These are phyloP conservation scores for Chaetothyriales sp. DNA, from an alignment of 2,329 filamentous ascomycete genomes.

Conservation along the genomic window DNA sequence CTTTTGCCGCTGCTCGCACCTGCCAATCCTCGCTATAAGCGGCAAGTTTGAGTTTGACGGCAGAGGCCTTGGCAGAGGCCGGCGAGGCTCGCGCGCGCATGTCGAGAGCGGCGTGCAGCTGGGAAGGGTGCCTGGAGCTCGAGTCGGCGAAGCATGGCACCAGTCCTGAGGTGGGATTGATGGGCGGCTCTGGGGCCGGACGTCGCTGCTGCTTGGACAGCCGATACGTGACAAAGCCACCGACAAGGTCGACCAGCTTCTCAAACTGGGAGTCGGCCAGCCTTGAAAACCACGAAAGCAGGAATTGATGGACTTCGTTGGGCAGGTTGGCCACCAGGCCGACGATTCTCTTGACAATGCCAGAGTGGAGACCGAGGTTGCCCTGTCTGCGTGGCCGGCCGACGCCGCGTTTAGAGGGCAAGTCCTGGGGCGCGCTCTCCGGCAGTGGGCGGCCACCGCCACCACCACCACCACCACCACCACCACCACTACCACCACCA, in stretches of 20 bases:
- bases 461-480: no score
- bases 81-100: slow-evolving; percentile 25
- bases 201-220: slow-evolving; percentile 56
- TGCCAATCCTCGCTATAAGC: slow-evolving; percentile 81
- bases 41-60: slow-evolving; percentile 35
- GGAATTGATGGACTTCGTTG: slow-evolving; percentile 59
- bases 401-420: slow-evolving; percentile 7
- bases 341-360: slow-evolving; percentile 71
- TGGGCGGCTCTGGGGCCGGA: slow-evolving; percentile 35
- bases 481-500: no score
- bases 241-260: slow-evolving; percentile 60
- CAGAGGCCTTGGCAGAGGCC: slow-evolving; percentile 43
- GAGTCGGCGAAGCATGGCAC: slow-evolving; percentile 59
- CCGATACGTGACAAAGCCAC: slow-evolving; percentile 69
- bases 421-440: slow-evolving; percentile 3
- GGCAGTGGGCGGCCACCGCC: neutral
- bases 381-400: slow-evolving; percentile 18
- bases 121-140: slow-evolving; percentile 46
- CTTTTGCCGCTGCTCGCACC: slow-evolving; percentile 62
- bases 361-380: slow-evolving; percentile 56
- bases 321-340: slow-evolving; percentile 67
- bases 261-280: slow-evolving; percentile 56
- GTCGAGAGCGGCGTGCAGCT: slow-evolving; percentile 64
- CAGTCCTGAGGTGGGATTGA: slow-evolving; percentile 52
- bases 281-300: slow-evolving; percentile 66